Conservation (phyloP, 495 filamentous ascomycete genomes). For the Barbatosphaeria neglecta region DNA sequence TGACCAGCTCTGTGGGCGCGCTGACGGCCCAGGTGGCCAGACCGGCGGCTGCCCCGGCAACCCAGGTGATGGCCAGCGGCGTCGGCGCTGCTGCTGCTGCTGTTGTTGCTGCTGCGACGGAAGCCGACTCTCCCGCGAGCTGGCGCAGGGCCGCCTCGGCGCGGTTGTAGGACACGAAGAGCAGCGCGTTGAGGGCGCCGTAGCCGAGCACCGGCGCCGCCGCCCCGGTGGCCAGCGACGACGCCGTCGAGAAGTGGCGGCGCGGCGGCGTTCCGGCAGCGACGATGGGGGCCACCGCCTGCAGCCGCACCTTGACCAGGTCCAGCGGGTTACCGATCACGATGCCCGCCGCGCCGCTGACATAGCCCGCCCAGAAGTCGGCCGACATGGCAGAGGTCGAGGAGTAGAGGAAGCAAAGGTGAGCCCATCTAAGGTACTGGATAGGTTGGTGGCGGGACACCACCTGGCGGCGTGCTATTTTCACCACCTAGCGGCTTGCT, state of each 20-base stretch:
- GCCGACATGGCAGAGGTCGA: conserved; percentile 53
- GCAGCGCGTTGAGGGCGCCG: conserved; percentile 76
- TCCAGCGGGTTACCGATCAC: conserved; percentile 83
- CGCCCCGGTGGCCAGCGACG: conserved; percentile 36
- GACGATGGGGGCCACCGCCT: conserved; percentile 36
- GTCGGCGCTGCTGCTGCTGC: conserved; percentile 3
- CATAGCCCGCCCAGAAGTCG: conserved; percentile 80
- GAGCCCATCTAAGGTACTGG: too few species aligned
- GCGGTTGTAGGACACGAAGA: conserved; percentile 79
- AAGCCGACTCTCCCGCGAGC: too few species aligned
- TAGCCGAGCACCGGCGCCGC: conserved; percentile 77
- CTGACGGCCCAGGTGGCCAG: conserved; percentile 71
- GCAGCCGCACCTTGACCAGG: conserved; percentile 70
- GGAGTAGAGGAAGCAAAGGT: too few species aligned
- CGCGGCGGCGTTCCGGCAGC: neutral
- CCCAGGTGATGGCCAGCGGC: conserved; percentile 49
- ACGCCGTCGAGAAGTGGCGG: neutral
- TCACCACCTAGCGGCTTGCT: too few species aligned
- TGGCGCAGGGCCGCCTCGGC: conserved; percentile 45
- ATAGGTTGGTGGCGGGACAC: too few species aligned
- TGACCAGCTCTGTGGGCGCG: conserved; percentile 78
- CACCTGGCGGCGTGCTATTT: too few species aligned
- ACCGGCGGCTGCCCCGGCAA: conserved; percentile 66
- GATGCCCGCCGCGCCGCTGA: conserved; percentile 72
- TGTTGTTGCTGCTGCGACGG: conserved; percentile 14